A percentile compares a stretch with the other conserved stretches of the same genome.
These are phyloP conservation scores for Coemansia sp. DNA, from an alignment of 192 early-diverging fungal genomes.

Conservation along the genomic window DNA sequence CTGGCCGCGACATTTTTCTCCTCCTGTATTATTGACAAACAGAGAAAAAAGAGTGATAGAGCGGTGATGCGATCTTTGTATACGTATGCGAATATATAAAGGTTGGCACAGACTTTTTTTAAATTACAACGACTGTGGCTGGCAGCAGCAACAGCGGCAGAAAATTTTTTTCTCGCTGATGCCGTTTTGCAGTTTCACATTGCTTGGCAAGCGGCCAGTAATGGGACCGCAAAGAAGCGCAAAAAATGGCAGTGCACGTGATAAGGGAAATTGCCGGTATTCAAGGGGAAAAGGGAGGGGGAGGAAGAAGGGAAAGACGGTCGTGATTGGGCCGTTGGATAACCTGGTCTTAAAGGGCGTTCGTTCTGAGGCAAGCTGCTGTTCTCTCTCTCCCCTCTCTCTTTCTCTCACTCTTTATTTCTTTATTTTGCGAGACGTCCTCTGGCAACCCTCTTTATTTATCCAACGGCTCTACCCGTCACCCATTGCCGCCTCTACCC, in stretches of 20 bases:
- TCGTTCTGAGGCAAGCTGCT: neutral
- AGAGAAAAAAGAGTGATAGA: no score
- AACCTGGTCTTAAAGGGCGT: no score
- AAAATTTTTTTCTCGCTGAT: neutral
- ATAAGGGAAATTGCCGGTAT: neutral
- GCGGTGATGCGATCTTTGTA: no score
- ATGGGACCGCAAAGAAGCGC: neutral
- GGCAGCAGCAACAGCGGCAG: no score
- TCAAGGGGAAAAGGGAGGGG: neutral
- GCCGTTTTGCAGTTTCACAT: neutral
- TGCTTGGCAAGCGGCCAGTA: neutral
- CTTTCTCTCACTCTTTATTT: neutral
- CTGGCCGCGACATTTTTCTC: conserved; percentile 49
- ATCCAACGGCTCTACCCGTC: neutral
- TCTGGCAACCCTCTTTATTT: no score
- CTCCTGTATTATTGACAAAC: no score
- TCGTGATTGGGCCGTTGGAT: neutral
- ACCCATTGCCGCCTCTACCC: neutral
- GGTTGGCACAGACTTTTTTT: no score
- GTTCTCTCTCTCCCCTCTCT: neutral
- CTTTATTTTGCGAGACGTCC: neutral
- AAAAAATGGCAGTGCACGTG: neutral
- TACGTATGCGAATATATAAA: no score
- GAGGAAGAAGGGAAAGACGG: neutral
- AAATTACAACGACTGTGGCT: neutral